These are phyloP conservation scores for Saturnispora sanitii DNA, from an alignment of 805 yeast genomes.

Conservation along the genomic window DNA sequence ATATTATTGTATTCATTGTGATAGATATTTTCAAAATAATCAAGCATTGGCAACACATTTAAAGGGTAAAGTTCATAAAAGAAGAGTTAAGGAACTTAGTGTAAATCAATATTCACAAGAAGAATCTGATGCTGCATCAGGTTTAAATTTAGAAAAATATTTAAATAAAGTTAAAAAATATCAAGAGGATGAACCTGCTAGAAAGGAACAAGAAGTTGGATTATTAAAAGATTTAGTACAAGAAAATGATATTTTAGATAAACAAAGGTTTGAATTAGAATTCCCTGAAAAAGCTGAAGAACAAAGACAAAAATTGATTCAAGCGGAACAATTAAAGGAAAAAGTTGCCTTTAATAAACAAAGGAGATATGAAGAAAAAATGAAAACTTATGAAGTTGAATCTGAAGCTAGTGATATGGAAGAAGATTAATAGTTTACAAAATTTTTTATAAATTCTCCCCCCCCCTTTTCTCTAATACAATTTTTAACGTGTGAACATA, in stretches of 20 bases:
- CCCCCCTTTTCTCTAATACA: background rate
- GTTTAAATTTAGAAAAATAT: constrained; percentile 61
- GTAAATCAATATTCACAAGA: constrained; percentile 77
- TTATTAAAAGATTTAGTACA: constrained; percentile 20
- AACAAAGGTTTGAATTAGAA: constrained; percentile 20
- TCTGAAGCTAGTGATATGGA: constrained; percentile 10
- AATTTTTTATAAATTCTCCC: background rate
- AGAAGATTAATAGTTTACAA: background rate
- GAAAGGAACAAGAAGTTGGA: constrained; percentile 33
- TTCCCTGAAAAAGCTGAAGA: constrained; percentile 18
- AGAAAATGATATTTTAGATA: constrained; percentile 28
- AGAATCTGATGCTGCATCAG: constrained; percentile 89
- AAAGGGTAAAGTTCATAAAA: constrained; percentile 71
- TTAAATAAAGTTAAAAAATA: constrained; percentile 53
- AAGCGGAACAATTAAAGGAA: constrained; percentile 6
- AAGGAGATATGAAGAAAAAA: background rate
- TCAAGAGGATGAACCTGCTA: constrained; percentile 38
- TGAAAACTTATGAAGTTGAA: constrained; percentile 2
- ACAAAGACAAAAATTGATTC: constrained; percentile 6
- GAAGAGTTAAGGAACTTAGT: constrained; percentile 69
- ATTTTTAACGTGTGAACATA: no score
- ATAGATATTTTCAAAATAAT: constrained; percentile 79
- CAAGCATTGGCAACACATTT: constrained; percentile 62
- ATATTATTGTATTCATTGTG: constrained; percentile 89
- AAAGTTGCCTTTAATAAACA: constrained; percentile 4